phyloP scores from a whole-genome alignment of 139 green algal species.

The Picochlorum sp. region DNA sequence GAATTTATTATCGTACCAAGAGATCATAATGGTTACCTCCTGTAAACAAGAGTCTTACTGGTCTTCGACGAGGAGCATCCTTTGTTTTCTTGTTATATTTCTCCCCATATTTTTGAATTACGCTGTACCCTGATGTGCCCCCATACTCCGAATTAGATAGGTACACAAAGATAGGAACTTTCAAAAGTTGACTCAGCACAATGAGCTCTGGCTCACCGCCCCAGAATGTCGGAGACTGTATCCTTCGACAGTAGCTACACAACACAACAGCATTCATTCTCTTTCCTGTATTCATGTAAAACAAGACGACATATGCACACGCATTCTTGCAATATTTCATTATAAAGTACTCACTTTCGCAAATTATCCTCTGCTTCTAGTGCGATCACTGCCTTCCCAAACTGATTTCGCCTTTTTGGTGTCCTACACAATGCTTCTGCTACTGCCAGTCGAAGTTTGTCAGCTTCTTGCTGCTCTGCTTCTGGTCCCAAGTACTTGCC shows the following conservation, averaged over 20 bases:
- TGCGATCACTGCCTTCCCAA: conserved; percentile 26
- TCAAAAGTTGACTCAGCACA: conserved; percentile 44
- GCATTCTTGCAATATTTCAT: not conserved
- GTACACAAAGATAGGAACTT: conserved; percentile 39
- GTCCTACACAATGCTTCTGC: conserved; percentile 41
- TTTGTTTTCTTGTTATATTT: conserved; percentile 28
- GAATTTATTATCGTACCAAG: conserved; percentile 23
- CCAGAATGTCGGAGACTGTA: conserved; percentile 43
- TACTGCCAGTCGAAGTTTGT: conserved; percentile 46
- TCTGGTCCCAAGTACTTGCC: conserved; percentile 14
- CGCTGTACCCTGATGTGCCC: conserved; percentile 15
- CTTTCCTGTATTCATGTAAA: too few relatives aligned
- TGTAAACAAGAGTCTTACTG: conserved; percentile 41
- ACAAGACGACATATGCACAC: not conserved
- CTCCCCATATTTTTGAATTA: conserved; percentile 45
- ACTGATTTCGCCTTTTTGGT: conserved; percentile 27
- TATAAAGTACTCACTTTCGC: too few relatives aligned
- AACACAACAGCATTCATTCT: too few relatives aligned
- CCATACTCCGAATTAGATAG: conserved; percentile 2
- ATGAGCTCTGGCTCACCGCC: conserved; percentile 57
- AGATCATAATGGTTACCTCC: conserved; percentile 58
- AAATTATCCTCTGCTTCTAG: conserved; percentile 31
- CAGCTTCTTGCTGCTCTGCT: conserved; percentile 29
- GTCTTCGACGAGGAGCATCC: not conserved
- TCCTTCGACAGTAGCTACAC: conserved; percentile 50